Evolutionary conservation across 768 basidiomycete genomes (phyloP).

Genomic region (Tylopilus rubrobrunneus): DNA sequence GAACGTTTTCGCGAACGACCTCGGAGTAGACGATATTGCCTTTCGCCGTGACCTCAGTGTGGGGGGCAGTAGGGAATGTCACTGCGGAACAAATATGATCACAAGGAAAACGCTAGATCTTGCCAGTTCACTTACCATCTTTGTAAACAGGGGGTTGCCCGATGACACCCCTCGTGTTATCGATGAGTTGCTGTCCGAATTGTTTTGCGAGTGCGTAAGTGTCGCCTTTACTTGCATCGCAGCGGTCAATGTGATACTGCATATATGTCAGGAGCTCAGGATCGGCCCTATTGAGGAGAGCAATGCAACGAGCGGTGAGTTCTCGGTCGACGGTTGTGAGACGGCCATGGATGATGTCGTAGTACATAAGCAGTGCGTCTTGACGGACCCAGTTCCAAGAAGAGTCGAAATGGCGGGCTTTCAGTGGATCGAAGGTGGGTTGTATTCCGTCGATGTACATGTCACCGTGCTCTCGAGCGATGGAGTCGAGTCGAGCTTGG

Average conservation of each 20-base stretch:
- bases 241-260: conserved; percentile 90
- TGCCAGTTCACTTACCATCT: conserved; percentile 64
- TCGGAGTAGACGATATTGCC: conserved; percentile 96
- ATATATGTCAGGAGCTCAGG: conserved; percentile 89
- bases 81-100: conserved; percentile 42
- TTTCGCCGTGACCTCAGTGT: conserved; percentile 88
- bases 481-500: conserved; percentile 84
- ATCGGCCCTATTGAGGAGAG: conserved; percentile 96
- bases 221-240: conserved; percentile 77
- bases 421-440: conserved; percentile 90
- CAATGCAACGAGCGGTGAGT: conserved; percentile 95
- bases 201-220: conserved; percentile 95
- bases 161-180: conserved; percentile 86
- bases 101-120: background rate
- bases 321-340: conserved; percentile 93
- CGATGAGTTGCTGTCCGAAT: conserved; percentile 92
- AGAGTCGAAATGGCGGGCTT: conserved; percentile 97
- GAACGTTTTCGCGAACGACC: conserved; percentile 92
- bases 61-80: conserved; percentile 97
- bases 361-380: conserved; percentile 94
- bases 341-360: conserved; percentile 96
- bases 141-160: conserved; percentile 88
- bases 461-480: conserved; percentile 91
- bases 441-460: conserved; percentile 91
- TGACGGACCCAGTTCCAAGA: conserved; percentile 99